phyloP scores from a whole-genome alignment of 2,329 filamentous ascomycete species.

The Coniochaeta pulveracea region DNA sequence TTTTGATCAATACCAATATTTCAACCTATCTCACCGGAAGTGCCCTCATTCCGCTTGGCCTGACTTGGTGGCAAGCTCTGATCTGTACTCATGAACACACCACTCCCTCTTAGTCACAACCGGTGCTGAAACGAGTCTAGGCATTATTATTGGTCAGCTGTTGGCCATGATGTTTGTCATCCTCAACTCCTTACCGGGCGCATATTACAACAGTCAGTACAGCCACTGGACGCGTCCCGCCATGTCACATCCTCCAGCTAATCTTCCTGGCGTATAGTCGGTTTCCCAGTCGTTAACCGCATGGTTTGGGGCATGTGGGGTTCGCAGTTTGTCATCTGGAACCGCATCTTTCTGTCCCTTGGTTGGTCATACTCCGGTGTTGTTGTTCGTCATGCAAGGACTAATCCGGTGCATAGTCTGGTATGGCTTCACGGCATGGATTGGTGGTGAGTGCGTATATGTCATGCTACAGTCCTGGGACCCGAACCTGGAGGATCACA shows the following conservation, averaged over 20 bases:
- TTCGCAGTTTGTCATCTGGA: constrained; percentile 18
- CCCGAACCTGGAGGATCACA: constrained; percentile 27
- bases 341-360: constrained; percentile 27
- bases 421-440: constrained; percentile 33
- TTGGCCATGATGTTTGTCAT: constrained; percentile 27
- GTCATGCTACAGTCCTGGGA: constrained; percentile 33
- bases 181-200: constrained; percentile 29
- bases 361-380: constrained; percentile 16
- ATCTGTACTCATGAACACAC: constrained; percentile 20
- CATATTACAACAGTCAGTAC: constrained; percentile 26
- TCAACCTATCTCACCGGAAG: constrained; percentile 28
- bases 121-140: constrained; percentile 8
- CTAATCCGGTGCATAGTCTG: constrained; percentile 7
- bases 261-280: constrained; percentile 8
- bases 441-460: constrained; percentile 33
- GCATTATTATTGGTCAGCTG: constrained; percentile 24
- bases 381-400: not conserved
- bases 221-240: not conserved
- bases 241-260: not conserved
- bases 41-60: constrained; percentile 26
- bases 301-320: constrained; percentile 20
- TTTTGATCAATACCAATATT: constrained; percentile 34
- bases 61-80: constrained; percentile 30
- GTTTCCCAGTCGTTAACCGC: constrained; percentile 21
- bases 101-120: too few species aligned